Base-by-base conservation (phyloP, 768 basidiomycete genomes). In the Leccinum disarticulatum region DNA sequence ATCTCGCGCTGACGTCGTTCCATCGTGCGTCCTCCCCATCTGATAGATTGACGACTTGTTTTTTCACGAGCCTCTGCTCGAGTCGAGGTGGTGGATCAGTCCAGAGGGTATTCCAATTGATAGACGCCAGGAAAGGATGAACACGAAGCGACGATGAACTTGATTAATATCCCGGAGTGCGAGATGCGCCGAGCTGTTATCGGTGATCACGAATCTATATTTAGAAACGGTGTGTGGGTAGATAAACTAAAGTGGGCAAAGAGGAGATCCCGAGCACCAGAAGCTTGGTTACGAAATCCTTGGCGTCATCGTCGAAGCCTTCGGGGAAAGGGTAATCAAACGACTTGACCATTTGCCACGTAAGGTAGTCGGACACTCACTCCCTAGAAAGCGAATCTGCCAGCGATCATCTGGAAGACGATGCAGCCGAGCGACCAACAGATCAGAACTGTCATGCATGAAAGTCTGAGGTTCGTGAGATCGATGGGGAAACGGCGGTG, bases 361-460 rank as follows among this genome's bases (percentile, higher is more conserved):
- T 97, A 59, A 97, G 84, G 70, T 95, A 98, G 60, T 98, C 93
- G 1, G 95, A 94, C 6, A 87, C 79, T 4, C 90, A 87, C 79
- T 4, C 90, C 95, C 62, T 91, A 85, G 78, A 99, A 99, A 2
- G 95, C 91, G 64, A 95, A 95, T 46, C 84, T 85, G 38, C 95
- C 96, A 14, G 90, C 85, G 22, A 22, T 22, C 22, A 22, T 22
- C 22, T 22, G 22, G 22, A 22, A 22, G 22, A 22, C 22, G 22
- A 98, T 88, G 74, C 96, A 98, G 2, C 95, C 97, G 28, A 97
- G 80, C 6, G 94, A 92, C 96, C 96, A 99, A 31, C 9, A 94
- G 80, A 73, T 98, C 97, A 43, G 95, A 92, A 62, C 94, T 95
- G 59, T 10, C n/a, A n/a, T 43, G n/a, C 46, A 14, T 1, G 54